These are phyloP conservation scores for Trichophyton rubrum DNA, from an alignment of 2,329 filamentous ascomycete genomes.

Conservation along the genomic window DNA sequence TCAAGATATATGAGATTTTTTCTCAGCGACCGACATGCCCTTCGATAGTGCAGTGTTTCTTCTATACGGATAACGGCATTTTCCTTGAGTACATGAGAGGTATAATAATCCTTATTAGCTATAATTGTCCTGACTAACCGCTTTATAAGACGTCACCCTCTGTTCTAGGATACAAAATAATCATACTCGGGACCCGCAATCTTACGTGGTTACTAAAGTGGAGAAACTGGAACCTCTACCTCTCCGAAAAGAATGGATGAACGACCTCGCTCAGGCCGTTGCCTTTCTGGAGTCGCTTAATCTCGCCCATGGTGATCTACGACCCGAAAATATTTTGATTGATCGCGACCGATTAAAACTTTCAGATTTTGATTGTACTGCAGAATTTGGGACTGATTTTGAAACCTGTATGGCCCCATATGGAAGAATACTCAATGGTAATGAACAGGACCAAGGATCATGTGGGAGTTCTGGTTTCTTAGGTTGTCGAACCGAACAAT, in stretches of 20 bases:
- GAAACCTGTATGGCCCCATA: conserved; percentile 19
- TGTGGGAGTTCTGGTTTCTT: conserved; percentile 16
- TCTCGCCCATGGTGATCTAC: conserved; percentile 23
- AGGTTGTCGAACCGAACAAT: conserved; percentile 22
- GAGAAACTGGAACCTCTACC: conserved; percentile 19
- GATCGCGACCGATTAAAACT: conserved; percentile 20
- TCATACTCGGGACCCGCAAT: not conserved
- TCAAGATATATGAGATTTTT: conserved; percentile 17
- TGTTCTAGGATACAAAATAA: not conserved
- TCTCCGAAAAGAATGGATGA: conserved; percentile 23
- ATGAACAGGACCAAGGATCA: no score
- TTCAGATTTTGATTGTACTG: conserved; percentile 21
- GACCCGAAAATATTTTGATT: conserved; percentile 22
- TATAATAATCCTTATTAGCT: no score
- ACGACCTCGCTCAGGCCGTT: conserved; percentile 21
- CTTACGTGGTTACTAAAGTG: conserved; percentile 9
- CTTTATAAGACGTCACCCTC: conserved; percentile 6
- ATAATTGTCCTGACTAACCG: no score
- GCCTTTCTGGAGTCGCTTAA: conserved; percentile 24
- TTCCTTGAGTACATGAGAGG: conserved; percentile 23
- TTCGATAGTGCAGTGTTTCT: conserved; percentile 19
- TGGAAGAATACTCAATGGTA: conserved; percentile 17
- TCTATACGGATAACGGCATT: conserved; percentile 15
- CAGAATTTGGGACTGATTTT: conserved; percentile 17
- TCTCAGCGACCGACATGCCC: conserved; percentile 16